These are phyloP conservation scores for Chaetoscypha palmicola DNA, from an alignment of 2,329 filamentous ascomycete genomes.

Conservation along the genomic window DNA sequence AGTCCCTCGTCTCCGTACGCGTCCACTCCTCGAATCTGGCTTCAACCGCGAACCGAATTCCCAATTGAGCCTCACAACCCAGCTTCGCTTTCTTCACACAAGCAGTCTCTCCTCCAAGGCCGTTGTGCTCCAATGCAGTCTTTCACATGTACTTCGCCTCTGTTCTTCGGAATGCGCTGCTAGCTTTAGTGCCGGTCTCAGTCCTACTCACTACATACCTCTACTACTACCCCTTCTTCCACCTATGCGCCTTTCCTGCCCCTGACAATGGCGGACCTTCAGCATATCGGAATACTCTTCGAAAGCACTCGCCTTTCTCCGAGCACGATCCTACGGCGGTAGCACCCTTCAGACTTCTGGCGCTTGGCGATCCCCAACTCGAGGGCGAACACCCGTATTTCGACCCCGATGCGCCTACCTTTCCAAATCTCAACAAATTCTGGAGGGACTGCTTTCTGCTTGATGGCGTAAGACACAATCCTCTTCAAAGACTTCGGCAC, in stretches of 20 bases:
- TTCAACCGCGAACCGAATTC: too few species aligned
- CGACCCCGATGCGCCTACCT: conserved; percentile 43
- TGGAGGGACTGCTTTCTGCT: conserved; percentile 21
- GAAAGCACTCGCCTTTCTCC: conserved; percentile 20
- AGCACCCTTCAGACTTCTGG: conserved; percentile 79
- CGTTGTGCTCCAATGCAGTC: conserved; percentile 18
- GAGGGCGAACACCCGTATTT: conserved; percentile 86
- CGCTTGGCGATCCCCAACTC: conserved; percentile 86
- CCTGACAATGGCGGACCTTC: conserved; percentile 21
- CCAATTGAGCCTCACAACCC: too few species aligned
- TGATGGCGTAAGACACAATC: conserved; percentile 39
- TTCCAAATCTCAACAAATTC: conserved; percentile 45
- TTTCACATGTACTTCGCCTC: conserved; percentile 30
- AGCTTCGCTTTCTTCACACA: not conserved
- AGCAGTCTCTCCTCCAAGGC: not conserved
- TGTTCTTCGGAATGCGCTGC: conserved; percentile 31
- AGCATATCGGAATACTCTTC: conserved; percentile 24
- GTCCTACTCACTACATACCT: conserved; percentile 67
- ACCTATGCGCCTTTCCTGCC: conserved; percentile 70
- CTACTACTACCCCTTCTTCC: conserved; percentile 80
- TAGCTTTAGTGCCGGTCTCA: conserved; percentile 56
- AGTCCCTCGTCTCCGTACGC: too few species aligned
- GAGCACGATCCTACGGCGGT: conserved; percentile 24
- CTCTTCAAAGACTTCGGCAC: conserved; percentile 45
- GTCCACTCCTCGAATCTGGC: too few species aligned